A percentile compares a stretch with the other conserved stretches of the same genome.
Conservation (phyloP, 306 rosid genomes). For the Gynostemma pentaphyllum region DNA sequence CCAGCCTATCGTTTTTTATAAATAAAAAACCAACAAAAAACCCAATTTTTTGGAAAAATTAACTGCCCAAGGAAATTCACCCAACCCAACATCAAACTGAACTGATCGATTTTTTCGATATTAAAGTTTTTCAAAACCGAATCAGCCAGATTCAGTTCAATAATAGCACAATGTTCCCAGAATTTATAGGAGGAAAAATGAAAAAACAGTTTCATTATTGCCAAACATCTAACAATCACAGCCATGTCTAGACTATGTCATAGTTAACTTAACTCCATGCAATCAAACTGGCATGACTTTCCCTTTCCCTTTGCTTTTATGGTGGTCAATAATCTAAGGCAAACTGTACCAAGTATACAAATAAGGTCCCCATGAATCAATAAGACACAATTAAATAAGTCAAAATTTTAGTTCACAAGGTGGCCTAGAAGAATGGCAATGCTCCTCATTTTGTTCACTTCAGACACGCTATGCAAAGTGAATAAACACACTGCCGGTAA, state of each 20-base stretch:
- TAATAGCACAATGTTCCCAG: neutral
- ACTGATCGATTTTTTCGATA: no score
- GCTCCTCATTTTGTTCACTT: neutral
- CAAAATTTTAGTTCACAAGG: conserved; percentile 4
- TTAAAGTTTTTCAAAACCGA: no score
- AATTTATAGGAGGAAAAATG: neutral
- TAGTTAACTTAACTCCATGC: no score
- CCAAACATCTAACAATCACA: neutral
- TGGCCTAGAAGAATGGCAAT: neutral
- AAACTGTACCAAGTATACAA: neutral
- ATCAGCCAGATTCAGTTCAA: no score
- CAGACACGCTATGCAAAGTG: neutral
- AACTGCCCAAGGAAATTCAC: no score
- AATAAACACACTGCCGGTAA: neutral
- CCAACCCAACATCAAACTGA: no score
- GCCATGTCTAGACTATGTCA: no score
- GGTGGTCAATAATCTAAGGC: conserved; percentile 1
- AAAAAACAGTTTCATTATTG: neutral
- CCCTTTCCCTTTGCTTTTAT: no score
- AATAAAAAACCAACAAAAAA: no score
- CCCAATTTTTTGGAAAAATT: no score
- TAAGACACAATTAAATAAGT: neutral
- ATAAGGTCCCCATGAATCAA: neutral
- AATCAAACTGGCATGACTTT: neutral
- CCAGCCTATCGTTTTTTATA: no score